A percentile compares a stretch with the other conserved stretches of the same genome.
Evolutionary conservation across 148 eudicot species (phyloP).

Genomic region (Rhododendron mucronatum): DNA sequence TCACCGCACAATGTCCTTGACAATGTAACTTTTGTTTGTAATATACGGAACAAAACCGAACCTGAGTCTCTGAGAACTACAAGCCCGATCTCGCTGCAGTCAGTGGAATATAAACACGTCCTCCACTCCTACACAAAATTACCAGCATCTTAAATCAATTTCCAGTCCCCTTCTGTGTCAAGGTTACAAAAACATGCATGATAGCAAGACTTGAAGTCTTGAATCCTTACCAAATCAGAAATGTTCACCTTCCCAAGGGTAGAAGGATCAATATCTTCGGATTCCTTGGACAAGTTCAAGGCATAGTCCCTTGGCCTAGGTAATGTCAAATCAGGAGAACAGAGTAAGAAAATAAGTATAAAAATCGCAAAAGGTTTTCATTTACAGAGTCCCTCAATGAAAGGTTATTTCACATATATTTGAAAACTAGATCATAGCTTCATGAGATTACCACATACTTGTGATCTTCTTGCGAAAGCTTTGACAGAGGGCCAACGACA

Average conservation of each 20-base stretch:
- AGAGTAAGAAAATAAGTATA: neutral
- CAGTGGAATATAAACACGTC: constrained; percentile 65
- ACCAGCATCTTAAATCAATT: constrained; percentile 7
- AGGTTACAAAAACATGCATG: neutral
- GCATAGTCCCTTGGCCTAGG: constrained; percentile 54
- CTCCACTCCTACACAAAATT: constrained; percentile 67
- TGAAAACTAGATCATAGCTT: neutral
- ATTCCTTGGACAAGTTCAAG: constrained; percentile 27
- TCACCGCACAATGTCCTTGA: neutral
- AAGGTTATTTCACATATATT: neutral
- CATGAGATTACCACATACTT: constrained; percentile 48
- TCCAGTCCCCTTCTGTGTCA: constrained; percentile 1
- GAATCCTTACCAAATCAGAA: constrained; percentile 66
- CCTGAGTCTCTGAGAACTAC: constrained; percentile 66
- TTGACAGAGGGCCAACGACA: constrained; percentile 76
- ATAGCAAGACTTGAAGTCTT: neutral
- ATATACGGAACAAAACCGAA: constrained; percentile 18
- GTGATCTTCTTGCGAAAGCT: constrained; percentile 51
- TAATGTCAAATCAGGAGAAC: constrained; percentile 18
- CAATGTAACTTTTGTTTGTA: neutral
- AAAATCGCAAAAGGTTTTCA: neutral
- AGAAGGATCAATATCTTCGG: constrained; percentile 31
- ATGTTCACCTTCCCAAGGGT: constrained; percentile 45
- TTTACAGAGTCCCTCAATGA: neutral
- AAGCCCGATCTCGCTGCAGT: constrained; percentile 90